Evolutionary conservation across 1,284 basidiomycete genomes (phyloP).

Genomic region (Phylloboletellus chloephorus): DNA sequence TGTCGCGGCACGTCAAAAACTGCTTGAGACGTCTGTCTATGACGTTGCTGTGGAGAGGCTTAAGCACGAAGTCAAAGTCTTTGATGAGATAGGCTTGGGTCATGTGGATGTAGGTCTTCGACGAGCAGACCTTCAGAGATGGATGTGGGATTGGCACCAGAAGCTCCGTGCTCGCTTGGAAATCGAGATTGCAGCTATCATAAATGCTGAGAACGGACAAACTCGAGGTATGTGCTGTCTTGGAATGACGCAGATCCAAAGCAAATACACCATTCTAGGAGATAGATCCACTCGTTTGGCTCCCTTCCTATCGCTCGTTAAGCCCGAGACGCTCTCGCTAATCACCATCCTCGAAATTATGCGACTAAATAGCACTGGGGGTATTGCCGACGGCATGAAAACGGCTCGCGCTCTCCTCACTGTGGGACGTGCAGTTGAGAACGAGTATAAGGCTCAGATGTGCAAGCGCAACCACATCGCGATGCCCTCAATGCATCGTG

Average conservation of each 20-base stretch:
- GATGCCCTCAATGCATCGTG: conserved; percentile 38
- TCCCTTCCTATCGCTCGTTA: conserved; percentile 74
- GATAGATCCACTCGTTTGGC: conserved; percentile 28
- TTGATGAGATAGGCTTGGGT: conserved; percentile 55
- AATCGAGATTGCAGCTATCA: conserved; percentile 51
- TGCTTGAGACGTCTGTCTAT: conserved; percentile 81
- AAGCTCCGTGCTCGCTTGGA: conserved; percentile 53
- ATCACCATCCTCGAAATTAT: conserved; percentile 90
- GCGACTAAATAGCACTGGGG: conserved; percentile 75
- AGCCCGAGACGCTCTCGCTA: conserved; percentile 77
- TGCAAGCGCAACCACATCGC: conserved; percentile 63
- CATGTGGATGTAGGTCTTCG: conserved; percentile 46
- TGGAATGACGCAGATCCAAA: background rate
- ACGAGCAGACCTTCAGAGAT: conserved; percentile 57
- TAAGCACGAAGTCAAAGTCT: conserved; percentile 56
- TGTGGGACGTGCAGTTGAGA: conserved; percentile 83
- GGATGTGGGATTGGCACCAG: conserved; percentile 90
- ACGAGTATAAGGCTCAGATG: conserved; percentile 82
- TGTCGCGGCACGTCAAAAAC: conserved; percentile 69
- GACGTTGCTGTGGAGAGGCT: conserved; percentile 76
- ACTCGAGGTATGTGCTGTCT: conserved; percentile 15
- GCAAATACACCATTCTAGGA: conserved; percentile 5
- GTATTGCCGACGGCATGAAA: conserved; percentile 85
- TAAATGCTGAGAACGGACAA: conserved; percentile 35
- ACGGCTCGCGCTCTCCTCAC: conserved; percentile 79